phyloP scores from a whole-genome alignment of 345 rosid species.

The Camelina sativa region DNA sequence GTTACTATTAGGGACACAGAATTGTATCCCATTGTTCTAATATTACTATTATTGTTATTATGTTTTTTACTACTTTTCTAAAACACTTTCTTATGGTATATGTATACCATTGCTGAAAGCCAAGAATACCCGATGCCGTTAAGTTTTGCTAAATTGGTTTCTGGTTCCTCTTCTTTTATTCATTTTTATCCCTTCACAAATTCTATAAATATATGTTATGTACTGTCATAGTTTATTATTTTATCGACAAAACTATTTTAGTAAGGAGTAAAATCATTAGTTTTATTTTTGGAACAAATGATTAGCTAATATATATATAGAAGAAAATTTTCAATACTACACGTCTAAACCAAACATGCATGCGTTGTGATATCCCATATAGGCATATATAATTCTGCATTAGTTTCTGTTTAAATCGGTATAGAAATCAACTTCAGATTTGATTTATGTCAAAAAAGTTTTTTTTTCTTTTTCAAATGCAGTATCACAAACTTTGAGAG shows the following conservation, averaged over 20 bases:
- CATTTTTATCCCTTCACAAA: slow-evolving; percentile 16
- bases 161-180: slow-evolving; percentile 25
- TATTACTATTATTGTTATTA: background rate
- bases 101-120: slow-evolving; percentile 17
- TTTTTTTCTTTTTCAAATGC: background rate
- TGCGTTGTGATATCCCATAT: background rate
- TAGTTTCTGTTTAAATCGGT: background rate
- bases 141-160: slow-evolving; percentile 13
- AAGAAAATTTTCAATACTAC: background rate
- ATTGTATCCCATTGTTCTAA: slow-evolving; percentile 30
- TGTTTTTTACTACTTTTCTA: background rate
- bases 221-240: background rate
- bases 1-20: slow-evolving; percentile 29
- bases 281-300: slow-evolving; percentile 18
- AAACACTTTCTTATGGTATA: slow-evolving; percentile 2
- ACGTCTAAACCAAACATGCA: background rate
- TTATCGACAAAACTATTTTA: background rate
- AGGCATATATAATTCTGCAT: background rate
- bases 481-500: background rate
- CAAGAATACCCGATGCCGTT: slow-evolving; percentile 13
- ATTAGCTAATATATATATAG: background rate
- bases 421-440: background rate
- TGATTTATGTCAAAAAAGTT: background rate
- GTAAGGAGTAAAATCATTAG: slow-evolving; percentile 3
- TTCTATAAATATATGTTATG: slow-evolving; percentile 1